Percentiles rank a stretch among this genome's conserved stretches.
Evolutionary conservation across 2,329 filamentous ascomycete genomes (phyloP).

Genomic region (Calonectria pseudoturangicola): DNA sequence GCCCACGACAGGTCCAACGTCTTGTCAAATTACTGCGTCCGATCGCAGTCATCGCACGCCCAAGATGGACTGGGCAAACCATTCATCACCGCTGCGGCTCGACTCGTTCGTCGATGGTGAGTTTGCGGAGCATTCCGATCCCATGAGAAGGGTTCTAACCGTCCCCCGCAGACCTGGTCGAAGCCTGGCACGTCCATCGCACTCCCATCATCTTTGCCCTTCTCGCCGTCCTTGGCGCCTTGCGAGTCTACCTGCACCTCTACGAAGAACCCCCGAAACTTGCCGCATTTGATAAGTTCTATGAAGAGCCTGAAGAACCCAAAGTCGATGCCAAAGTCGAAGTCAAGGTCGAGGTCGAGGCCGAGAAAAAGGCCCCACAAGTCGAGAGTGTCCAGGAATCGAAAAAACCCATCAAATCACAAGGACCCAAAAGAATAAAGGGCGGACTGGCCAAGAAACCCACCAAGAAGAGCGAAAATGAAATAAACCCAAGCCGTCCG

Average conservation of each 20-base stretch:
- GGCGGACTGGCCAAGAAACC: slow-evolving; percentile 62
- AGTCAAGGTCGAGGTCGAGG: slow-evolving; percentile 13
- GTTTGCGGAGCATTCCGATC: slow-evolving; percentile 17
- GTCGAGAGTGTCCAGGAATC: slow-evolving; percentile 48
- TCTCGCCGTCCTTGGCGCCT: slow-evolving; percentile 61
- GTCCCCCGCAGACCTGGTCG: slow-evolving; percentile 59
- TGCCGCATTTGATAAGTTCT: slow-evolving; percentile 61
- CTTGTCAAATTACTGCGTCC: slow-evolving; percentile 25
- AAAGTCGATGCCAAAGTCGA: background rate
- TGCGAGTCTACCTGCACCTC: slow-evolving; percentile 66
- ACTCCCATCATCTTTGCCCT: slow-evolving; percentile 65
- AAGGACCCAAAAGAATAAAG: slow-evolving; percentile 70
- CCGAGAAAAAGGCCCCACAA: slow-evolving; percentile 45
- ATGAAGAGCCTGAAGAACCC: slow-evolving; percentile 50
- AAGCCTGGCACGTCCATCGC: slow-evolving; percentile 68
- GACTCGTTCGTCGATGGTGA: slow-evolving; percentile 53
- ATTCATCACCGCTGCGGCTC: slow-evolving; percentile 51
- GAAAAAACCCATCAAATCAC: slow-evolving; percentile 57
- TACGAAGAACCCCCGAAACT: slow-evolving; percentile 58
- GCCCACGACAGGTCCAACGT: slow-evolving; percentile 32
- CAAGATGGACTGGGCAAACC: slow-evolving; percentile 53
- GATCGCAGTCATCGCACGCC: slow-evolving; percentile 33
- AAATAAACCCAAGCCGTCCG: slow-evolving; percentile 61
- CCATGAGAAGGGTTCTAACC: slow-evolving; percentile 33
- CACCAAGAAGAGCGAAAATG: slow-evolving; percentile 50